Conservation (phyloP, 345 rosid species). For the Hypericum perforatum region DNA sequence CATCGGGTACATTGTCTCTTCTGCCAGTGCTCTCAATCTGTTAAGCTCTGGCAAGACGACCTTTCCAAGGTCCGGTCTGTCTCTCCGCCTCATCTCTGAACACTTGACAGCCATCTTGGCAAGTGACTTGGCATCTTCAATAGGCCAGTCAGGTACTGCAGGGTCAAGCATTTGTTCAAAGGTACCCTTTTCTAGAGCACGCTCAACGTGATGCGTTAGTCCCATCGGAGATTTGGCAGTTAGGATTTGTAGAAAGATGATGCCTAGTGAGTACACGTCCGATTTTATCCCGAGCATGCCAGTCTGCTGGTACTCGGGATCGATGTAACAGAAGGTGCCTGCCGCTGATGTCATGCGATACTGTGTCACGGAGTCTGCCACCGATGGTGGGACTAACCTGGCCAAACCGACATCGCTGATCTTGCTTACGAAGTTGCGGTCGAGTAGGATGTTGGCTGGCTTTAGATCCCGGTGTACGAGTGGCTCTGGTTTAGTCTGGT, state of each 20-base stretch:
- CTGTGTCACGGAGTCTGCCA: constrained; percentile 68
- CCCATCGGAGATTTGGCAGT: constrained; percentile 80
- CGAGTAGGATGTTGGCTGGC: constrained; percentile 76
- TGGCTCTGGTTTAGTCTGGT: constrained; percentile 88
- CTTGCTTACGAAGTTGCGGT: constrained; percentile 81
- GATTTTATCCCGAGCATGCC: constrained; percentile 84
- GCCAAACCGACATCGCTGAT: constrained; percentile 86
- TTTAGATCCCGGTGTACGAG: constrained; percentile 83
- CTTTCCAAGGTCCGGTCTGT: constrained; percentile 71
- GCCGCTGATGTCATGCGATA: constrained; percentile 83
- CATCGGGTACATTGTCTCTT: constrained; percentile 27
- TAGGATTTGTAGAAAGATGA: constrained; percentile 62
- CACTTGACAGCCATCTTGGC: constrained; percentile 59
- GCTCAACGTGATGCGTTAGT: constrained; percentile 53
- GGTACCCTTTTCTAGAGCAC: constrained; percentile 51
- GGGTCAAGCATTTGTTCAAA: constrained; percentile 56
- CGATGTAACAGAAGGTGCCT: constrained; percentile 87
- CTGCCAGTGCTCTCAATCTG: constrained; percentile 51
- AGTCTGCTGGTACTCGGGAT: constrained; percentile 90
- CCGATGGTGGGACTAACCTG: constrained; percentile 76
- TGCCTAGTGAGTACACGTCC: constrained; percentile 71
- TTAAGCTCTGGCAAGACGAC: constrained; percentile 60
- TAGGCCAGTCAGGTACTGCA: constrained; percentile 57
- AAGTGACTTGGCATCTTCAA: constrained; percentile 56
- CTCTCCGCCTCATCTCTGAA: constrained; percentile 66